Percentiles rank a stretch among this genome's conserved stretches.
phyloP scores from a whole-genome alignment of 108 stramenopile genomes.

The Nannochloropsis gaditana region DNA sequence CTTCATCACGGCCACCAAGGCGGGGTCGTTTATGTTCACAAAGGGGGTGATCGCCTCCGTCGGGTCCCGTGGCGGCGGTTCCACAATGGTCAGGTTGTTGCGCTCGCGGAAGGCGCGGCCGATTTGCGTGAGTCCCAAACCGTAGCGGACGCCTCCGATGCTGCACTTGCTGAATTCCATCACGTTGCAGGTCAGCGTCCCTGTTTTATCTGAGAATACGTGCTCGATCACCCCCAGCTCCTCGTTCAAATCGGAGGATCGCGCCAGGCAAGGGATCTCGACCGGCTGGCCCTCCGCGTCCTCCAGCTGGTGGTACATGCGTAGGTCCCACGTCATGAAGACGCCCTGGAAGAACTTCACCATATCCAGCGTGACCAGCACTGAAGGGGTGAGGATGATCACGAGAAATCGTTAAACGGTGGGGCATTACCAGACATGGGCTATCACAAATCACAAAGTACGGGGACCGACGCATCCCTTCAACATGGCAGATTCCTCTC shows the following conservation, averaged over 20 bases:
- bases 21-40: conserved; percentile 52
- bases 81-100: conserved; percentile 22
- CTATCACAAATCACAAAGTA: background rate
- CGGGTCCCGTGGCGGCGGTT: conserved; percentile 17
- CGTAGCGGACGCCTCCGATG: conserved; percentile 37
- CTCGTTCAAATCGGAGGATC: conserved; percentile 49
- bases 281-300: conserved; percentile 33
- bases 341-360: conserved; percentile 48
- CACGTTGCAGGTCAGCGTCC: conserved; percentile 61
- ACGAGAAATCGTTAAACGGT: no score
- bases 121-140: conserved; percentile 48
- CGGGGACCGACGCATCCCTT: background rate
- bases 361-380: conserved; percentile 51
- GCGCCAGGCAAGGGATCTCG: conserved; percentile 45
- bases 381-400: conserved; percentile 41
- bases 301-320: conserved; percentile 50
- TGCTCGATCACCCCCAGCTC: conserved; percentile 91
- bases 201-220: conserved; percentile 71
- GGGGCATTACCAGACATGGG: no score
- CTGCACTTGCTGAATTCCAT: conserved; percentile 54
- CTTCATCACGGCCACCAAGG: conserved; percentile 28
- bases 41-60: conserved; percentile 31
- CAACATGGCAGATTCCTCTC: background rate
- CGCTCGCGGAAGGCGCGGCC: conserved; percentile 37
- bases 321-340: conserved; percentile 17